Conservation (phyloP, 805 yeast species). For the Komagataella pastoris region DNA sequence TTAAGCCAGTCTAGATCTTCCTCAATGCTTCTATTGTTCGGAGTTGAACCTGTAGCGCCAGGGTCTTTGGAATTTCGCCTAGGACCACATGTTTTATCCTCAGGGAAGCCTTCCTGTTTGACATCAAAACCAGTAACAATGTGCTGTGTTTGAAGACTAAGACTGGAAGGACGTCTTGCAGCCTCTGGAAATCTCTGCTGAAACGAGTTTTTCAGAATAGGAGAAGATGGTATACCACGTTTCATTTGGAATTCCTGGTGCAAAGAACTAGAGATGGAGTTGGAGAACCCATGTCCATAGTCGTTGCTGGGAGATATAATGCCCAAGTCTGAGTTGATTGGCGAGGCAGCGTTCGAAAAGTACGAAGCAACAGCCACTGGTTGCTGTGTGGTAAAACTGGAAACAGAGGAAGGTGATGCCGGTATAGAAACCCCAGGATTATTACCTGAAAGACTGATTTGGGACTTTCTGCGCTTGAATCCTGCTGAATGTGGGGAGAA, state of each 20-base stretch:
- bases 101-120: neutral
- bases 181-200: neutral
- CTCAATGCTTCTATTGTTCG: neutral
- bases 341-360: neutral
- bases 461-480: slow-evolving; percentile 18
- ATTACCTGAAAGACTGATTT: slow-evolving; percentile 5
- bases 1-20: neutral
- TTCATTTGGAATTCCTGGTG: slow-evolving; percentile 7
- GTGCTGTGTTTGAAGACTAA: neutral
- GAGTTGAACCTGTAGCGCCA: neutral
- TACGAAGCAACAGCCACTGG: neutral
- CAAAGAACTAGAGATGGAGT: slow-evolving; percentile 3
- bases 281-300: neutral
- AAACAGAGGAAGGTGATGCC: neutral
- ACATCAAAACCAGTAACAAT: neutral
- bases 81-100: neutral
- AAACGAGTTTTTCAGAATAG: neutral
- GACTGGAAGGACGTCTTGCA: neutral
- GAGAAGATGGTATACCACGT: slow-evolving; percentile 4
- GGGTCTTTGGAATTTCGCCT: neutral
- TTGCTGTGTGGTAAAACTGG: neutral
- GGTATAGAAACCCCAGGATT: neutral
- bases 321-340: neutral
- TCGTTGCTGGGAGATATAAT: neutral
- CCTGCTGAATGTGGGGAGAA: slow-evolving; percentile 3